These are phyloP conservation scores for Podospora pseudoanserina DNA, from an alignment of 495 filamentous ascomycete species.

Conservation along the genomic window DNA sequence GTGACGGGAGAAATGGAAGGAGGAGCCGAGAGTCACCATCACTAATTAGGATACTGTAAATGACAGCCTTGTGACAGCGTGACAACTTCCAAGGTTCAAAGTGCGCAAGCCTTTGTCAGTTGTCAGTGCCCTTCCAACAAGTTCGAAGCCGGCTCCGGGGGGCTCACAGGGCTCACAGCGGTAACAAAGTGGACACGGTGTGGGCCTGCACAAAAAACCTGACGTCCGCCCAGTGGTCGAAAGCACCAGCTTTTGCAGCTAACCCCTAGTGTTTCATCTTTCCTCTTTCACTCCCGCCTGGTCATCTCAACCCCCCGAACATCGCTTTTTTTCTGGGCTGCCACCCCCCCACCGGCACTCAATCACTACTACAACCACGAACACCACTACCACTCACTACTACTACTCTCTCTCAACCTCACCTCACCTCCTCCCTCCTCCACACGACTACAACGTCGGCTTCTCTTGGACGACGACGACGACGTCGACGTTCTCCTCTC, in stretches of 20 bases:
- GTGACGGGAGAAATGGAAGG: background rate
- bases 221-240: background rate
- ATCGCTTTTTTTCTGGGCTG: slow-evolving; percentile 22
- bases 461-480: slow-evolving; percentile 4
- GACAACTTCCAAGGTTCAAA: background rate
- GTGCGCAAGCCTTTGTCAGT: no score
- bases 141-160: no score
- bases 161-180: background rate
- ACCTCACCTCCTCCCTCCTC: background rate
- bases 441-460: no score
- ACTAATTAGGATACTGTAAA: no score
- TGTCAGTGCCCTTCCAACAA: no score
- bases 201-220: background rate
- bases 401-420: background rate
- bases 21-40: background rate
- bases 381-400: slow-evolving; percentile 5
- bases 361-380: slow-evolving; percentile 4
- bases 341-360: slow-evolving; percentile 21
- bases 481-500: background rate
- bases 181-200: background rate
- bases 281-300: slow-evolving; percentile 21
- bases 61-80: background rate
- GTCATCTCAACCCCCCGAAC: slow-evolving; percentile 17
- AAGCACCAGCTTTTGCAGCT: background rate
- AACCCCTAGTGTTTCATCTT: slow-evolving; percentile 15